Percentiles rank a stretch among this genome's conserved stretches.
phyloP scores from a whole-genome alignment of 169 alveolate genomes.

The Eimeria acervulina region DNA sequence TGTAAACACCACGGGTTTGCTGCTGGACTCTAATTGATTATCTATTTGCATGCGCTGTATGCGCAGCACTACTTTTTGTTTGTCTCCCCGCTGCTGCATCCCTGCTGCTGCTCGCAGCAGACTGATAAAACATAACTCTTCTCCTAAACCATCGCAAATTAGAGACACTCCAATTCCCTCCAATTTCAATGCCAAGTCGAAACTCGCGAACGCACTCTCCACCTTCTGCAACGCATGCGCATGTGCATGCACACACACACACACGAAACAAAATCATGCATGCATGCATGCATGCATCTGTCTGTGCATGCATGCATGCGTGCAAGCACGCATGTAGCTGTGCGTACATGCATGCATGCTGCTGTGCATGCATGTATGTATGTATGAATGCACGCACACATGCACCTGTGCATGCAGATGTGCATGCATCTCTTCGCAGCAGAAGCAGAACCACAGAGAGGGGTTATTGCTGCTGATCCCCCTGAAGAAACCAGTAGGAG shows the following conservation, averaged over 20 bases:
- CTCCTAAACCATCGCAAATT: conserved; percentile 6
- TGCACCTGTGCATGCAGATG: no score
- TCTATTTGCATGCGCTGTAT: conserved; percentile 91
- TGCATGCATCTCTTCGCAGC: no score
- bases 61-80: conserved; percentile 89
- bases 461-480: no score
- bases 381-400: no score
- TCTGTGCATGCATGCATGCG: not conserved
- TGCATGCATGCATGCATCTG: not conserved
- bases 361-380: no score
- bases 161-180: conserved; percentile 9
- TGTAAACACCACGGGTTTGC: conserved; percentile 78
- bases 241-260: not conserved
- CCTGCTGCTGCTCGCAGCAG: conserved; percentile 32
- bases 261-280: not conserved
- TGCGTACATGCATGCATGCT: not conserved
- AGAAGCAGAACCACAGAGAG: not conserved
- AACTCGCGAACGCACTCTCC: not conserved
- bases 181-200: conserved; percentile 8
- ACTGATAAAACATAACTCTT: conserved; percentile 28
- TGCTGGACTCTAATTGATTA: conserved; percentile 88
- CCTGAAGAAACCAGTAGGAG: no score
- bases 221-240: not conserved
- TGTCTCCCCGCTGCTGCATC: conserved; percentile 90
- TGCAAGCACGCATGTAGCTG: not conserved